Evolutionary conservation across 345 rosid genomes (phyloP).

Genomic region (Salix arbutifolia): DNA sequence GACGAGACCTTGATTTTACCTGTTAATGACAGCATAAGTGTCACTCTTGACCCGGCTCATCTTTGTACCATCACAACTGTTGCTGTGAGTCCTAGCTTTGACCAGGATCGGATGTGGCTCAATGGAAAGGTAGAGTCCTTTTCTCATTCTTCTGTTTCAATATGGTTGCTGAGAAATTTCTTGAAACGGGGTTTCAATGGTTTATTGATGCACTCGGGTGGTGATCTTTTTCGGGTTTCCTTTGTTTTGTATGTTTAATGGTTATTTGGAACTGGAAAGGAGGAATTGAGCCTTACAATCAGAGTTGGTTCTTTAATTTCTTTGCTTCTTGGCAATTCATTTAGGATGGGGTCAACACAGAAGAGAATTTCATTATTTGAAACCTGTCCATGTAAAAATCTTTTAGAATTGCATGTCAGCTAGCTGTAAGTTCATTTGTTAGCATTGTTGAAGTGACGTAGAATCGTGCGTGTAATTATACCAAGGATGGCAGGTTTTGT

Average conservation of each 20-base stretch:
- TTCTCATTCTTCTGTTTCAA: not conserved
- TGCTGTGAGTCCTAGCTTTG: constrained; percentile 78
- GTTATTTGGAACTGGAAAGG: not conserved
- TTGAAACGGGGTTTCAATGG: not conserved
- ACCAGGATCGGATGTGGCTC: constrained; percentile 96
- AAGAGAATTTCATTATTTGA: not conserved
- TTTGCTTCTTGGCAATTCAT: not conserved
- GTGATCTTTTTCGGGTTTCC: not conserved
- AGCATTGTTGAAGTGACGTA: not conserved
- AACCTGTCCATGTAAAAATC: not conserved
- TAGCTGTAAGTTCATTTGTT: not conserved
- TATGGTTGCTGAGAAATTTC: not conserved
- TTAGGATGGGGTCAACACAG: not conserved
- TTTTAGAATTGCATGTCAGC: not conserved
- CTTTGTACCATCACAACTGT: constrained; percentile 94
- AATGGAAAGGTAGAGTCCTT: constrained; percentile 72
- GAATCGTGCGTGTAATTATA: not conserved
- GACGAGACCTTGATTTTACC: constrained; percentile 88
- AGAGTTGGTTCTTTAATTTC: not conserved
- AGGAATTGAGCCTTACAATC: not conserved
- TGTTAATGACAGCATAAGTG: constrained; percentile 90
- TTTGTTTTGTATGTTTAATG: not conserved
- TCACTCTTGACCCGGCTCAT: constrained; percentile 88
- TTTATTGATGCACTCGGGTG: not conserved
- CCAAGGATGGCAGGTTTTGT: not conserved